Evolutionary conservation across 768 basidiomycete species (phyloP).

Genomic region (Boletus speciosus): DNA sequence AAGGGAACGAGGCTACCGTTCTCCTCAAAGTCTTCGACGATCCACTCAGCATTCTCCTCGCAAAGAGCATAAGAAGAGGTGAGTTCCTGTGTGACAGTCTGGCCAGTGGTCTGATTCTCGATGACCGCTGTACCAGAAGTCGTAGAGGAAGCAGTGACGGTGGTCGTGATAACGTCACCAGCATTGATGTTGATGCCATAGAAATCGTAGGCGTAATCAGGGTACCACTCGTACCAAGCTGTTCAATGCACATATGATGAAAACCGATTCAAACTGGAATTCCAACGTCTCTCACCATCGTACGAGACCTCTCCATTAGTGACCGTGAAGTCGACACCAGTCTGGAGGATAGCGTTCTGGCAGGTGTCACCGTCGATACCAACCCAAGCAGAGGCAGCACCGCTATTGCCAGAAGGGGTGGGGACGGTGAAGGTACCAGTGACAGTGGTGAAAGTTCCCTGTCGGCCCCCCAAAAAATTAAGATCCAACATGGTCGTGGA

Average conservation of each 20-base stretch:
- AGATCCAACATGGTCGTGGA: background rate
- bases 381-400: constrained; percentile 21
- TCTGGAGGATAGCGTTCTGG: constrained; percentile 15
- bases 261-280: background rate
- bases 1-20: constrained; percentile 3
- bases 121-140: constrained; percentile 17
- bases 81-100: constrained; percentile 2
- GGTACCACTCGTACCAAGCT: constrained; percentile 26
- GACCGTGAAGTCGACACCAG: constrained; percentile 16
- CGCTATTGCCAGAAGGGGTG: constrained; percentile 2
- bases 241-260: background rate
- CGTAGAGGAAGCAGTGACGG: constrained; percentile 15
- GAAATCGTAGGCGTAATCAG: constrained; percentile 14
- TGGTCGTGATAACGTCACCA: constrained; percentile 17
- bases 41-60: constrained; percentile 21
- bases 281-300: constrained; percentile 4
- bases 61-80: constrained; percentile 18
- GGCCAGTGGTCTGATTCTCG: constrained; percentile 18
- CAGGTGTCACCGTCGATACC: constrained; percentile 23
- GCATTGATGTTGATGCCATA: constrained; percentile 9
- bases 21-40: constrained; percentile 20
- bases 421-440: constrained; percentile 22
- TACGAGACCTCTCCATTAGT: background rate
- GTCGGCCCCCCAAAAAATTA: background rate
- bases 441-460: constrained; percentile 21